Evolutionary conservation across 140 eudicot genomes (phyloP).

Genomic region (Anethum foeniculum): DNA sequence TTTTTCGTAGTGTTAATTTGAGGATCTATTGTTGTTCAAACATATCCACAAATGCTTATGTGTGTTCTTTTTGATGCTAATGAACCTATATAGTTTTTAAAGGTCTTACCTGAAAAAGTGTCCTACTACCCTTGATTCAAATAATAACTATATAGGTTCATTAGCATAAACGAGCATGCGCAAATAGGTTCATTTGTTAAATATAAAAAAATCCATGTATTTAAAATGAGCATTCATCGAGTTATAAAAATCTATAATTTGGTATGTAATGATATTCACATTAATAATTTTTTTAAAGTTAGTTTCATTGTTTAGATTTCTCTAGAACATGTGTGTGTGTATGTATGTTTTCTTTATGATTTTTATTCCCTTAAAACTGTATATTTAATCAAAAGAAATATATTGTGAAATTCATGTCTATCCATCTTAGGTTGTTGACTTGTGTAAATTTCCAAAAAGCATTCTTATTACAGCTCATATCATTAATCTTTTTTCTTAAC

Average conservation of each 20-base stretch:
- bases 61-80: not conserved
- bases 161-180: not conserved
- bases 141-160: not conserved
- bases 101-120: not conserved
- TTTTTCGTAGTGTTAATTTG: not conserved
- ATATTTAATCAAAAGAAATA: not conserved
- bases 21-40: not conserved
- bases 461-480: not conserved
- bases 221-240: not conserved
- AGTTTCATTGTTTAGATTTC: not conserved
- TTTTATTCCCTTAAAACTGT: not conserved
- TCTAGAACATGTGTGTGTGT: not conserved
- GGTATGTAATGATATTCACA: not conserved
- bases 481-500: not conserved
- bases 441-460: not conserved
- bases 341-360: not conserved
- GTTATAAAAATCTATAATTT: not conserved
- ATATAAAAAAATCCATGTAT: not conserved
- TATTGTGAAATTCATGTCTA: not conserved
- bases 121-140: not conserved
- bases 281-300: not conserved
- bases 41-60: not conserved
- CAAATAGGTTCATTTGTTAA: slow-evolving; percentile 1
- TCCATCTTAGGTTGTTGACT: not conserved
- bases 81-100: not conserved